Evolutionary conservation across 2,329 filamentous ascomycete species (phyloP).

Genomic region (Amphichorda felina): DNA sequence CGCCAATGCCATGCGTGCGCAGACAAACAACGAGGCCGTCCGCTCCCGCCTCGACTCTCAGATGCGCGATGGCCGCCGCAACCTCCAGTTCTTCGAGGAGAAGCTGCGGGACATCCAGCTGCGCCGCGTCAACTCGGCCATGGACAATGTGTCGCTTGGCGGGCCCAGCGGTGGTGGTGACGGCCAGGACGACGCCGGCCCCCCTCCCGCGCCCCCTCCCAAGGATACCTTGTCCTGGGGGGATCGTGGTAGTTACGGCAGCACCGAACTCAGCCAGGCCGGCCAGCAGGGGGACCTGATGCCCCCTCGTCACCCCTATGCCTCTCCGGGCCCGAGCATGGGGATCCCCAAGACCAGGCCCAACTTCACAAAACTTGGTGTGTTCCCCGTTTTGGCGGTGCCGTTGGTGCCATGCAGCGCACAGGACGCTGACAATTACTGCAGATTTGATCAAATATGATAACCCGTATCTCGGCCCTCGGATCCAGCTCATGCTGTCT

Average conservation of each 20-base stretch:
- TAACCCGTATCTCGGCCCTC: constrained; percentile 85
- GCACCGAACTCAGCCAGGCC: constrained; percentile 37
- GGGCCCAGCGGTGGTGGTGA: constrained; percentile 20
- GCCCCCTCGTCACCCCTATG: constrained; percentile 71
- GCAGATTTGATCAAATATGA: constrained; percentile 97
- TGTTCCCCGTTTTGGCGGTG: too few relatives aligned
- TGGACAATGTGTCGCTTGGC: constrained; percentile 56
- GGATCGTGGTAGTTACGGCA: constrained; percentile 53
- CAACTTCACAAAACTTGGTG: constrained; percentile 94
- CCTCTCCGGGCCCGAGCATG: constrained; percentile 52
- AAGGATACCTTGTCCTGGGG: constrained; percentile 47
- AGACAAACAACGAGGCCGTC: constrained; percentile 87
- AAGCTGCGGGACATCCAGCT: constrained; percentile 80
- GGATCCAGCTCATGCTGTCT: constrained; percentile 97
- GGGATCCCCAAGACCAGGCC: constrained; percentile 63
- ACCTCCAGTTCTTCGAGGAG: constrained; percentile 92
- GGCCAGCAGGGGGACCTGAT: constrained; percentile 61
- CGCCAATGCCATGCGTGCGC: constrained; percentile 88
- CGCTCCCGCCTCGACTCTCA: constrained; percentile 84
- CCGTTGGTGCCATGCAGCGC: too few relatives aligned
- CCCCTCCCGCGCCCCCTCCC: constrained; percentile 55
- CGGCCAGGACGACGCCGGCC: constrained; percentile 31
- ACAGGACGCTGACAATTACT: constrained; percentile 3
- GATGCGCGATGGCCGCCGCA: constrained; percentile 85
- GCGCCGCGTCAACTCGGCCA: constrained; percentile 57